Evolutionary conservation across 352 stramenopile species (phyloP).

Genomic region (Halophytophthora batemanensis): DNA sequence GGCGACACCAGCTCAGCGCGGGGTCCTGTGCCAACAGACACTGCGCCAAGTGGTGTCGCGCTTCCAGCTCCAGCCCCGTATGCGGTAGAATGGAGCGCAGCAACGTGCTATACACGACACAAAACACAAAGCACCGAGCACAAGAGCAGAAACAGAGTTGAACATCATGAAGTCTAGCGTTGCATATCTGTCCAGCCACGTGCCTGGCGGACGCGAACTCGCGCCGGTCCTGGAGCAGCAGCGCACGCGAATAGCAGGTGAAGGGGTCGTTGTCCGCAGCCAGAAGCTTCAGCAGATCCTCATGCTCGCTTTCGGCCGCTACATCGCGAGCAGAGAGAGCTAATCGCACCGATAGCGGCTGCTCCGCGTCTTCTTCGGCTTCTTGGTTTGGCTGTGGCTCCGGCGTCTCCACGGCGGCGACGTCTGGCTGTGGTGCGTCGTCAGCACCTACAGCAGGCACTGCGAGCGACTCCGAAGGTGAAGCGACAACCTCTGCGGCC

Average conservation of each 20-base stretch:
- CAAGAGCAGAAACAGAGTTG: not conserved
- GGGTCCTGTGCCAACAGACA: slow-evolving; percentile 42
- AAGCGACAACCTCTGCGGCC: no score
- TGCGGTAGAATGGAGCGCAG: slow-evolving; percentile 22
- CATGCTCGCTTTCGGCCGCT: slow-evolving; percentile 5
- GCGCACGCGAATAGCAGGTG: slow-evolving; percentile 38
- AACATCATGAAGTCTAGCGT: not conserved
- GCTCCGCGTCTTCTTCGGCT: no score
- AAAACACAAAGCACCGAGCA: no score
- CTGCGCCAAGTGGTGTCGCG: slow-evolving; percentile 39
- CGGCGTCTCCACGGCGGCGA: no score
- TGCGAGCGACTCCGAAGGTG: no score
- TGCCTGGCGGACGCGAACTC: slow-evolving; percentile 39
- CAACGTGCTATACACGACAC: slow-evolving; percentile 13
- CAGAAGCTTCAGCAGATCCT: slow-evolving; percentile 31
- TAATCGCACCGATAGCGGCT: not conserved
- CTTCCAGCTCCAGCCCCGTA: slow-evolving; percentile 25
- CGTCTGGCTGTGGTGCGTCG: no score
- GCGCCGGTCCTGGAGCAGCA: slow-evolving; percentile 33
- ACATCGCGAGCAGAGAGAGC: slow-evolving; percentile 8
- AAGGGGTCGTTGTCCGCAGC: slow-evolving; percentile 24
- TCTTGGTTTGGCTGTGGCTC: no score
- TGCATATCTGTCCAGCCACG: not conserved
- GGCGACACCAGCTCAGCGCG: slow-evolving; percentile 12
- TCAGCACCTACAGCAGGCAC: no score